Evolutionary conservation across 306 rosid genomes (phyloP).

Genomic region (Nissolia schottii): DNA sequence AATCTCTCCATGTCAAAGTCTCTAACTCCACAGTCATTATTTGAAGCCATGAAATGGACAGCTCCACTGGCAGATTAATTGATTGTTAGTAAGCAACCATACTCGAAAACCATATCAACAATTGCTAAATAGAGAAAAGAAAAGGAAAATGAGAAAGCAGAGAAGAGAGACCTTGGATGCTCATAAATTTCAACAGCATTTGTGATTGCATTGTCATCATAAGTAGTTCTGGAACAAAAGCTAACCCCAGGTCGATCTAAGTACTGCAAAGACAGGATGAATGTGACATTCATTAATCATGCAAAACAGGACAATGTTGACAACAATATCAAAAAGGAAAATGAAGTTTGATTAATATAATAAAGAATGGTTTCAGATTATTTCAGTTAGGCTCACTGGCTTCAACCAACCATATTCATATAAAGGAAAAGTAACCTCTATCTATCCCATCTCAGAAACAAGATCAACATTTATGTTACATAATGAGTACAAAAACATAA

Average conservation of each 20-base stretch:
- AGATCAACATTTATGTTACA: not conserved
- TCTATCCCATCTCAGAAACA: not conserved
- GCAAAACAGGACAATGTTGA: not conserved
- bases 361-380: not conserved
- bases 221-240: slow-evolving; percentile 68
- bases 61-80: slow-evolving; percentile 53
- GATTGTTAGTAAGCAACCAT: not conserved
- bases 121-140: not conserved
- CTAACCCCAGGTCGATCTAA: slow-evolving; percentile 75
- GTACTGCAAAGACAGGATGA: slow-evolving; percentile 45
- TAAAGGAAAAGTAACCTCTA: not conserved
- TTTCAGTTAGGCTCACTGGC: not conserved
- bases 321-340: not conserved
- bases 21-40: slow-evolving; percentile 73
- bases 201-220: slow-evolving; percentile 78
- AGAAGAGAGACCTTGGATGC: slow-evolving; percentile 46
- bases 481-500: not conserved
- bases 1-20: slow-evolving; percentile 84
- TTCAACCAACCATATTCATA: slow-evolving; percentile 12
- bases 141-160: not conserved
- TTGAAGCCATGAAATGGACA: slow-evolving; percentile 80
- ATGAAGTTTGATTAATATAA: not conserved
- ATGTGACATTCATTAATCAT: not conserved
- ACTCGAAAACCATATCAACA: not conserved
- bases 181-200: slow-evolving; percentile 74